These are phyloP conservation scores for Leishmania guyanensis DNA, from an alignment of 208 protist species.

Conservation along the genomic window DNA sequence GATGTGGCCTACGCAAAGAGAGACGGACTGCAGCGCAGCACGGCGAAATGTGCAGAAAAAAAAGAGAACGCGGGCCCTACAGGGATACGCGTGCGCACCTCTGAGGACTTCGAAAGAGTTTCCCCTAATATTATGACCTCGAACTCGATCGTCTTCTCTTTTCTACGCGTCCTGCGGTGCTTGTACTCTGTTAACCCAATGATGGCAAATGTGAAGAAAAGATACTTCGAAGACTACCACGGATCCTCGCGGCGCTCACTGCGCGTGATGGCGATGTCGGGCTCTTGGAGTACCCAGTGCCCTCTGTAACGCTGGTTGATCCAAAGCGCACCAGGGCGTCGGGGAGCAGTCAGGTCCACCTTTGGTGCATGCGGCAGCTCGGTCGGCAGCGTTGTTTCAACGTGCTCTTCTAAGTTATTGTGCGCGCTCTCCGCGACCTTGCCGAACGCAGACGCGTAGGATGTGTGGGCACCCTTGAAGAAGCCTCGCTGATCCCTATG, in stretches of 20 bases:
- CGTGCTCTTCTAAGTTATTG: conserved; percentile 44
- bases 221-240: conserved; percentile 49
- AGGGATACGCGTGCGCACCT: background rate
- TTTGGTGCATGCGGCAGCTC: conserved; percentile 79
- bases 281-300: conserved; percentile 89
- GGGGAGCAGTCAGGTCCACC: conserved; percentile 46
- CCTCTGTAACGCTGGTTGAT: conserved; percentile 66
- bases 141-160: background rate
- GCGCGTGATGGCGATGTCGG: conserved; percentile 86
- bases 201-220: conserved; percentile 10
- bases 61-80: background rate
- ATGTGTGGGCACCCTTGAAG: conserved; percentile 31
- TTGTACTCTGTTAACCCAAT: background rate
- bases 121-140: background rate
- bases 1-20: background rate
- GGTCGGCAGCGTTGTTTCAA: conserved; percentile 65
- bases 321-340: conserved; percentile 51
- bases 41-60: background rate
- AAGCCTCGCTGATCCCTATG: conserved; percentile 19
- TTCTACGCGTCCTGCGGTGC: background rate
- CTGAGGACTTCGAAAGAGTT: background rate
- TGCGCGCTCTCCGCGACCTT: background rate
- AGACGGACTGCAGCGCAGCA: background rate
- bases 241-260: conserved; percentile 76
- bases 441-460: background rate